Evolutionary conservation across 1,284 basidiomycete species (phyloP), one percentile per base, ranked within the genome.

Genomic region (Trichosporon inkin): DNA sequence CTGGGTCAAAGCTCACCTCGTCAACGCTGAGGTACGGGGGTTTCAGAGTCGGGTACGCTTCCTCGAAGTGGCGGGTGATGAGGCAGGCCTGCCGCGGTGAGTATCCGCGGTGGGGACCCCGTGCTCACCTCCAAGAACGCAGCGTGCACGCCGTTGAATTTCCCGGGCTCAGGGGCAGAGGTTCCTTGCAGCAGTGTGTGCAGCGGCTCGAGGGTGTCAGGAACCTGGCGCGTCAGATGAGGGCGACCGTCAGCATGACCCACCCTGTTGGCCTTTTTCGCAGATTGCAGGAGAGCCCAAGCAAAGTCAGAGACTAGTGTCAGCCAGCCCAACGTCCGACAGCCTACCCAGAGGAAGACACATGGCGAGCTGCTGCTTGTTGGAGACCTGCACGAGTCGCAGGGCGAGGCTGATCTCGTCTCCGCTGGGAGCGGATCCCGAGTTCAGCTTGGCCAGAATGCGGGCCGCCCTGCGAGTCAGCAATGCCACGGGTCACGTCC

Each of bases 51-150:
- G 32, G 37, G 17, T 39, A 49, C 1, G 44, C 57, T 5, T 22
- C 7, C 34, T 35, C 14, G 11, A 55, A 56, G 39, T 44, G 44
- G 20, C 39, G 63, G 36, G 49, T 63, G 38, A 17, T 67, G 49
- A 40, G 59, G 52, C 34, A 55, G 1, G 41, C 65, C 70, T 34
- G 51, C 51, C 7, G 65, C 7, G 65, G 60, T 57, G 58, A 70
- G 17, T 61, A 3, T 24, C 10, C 16, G 34, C 66, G 58, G 39
- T 60, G 67, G 3, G 60, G 5, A 61, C 59, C 65, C 20, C 6
- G 37, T 17, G 20, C 67, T 53, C 17, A 73, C 71, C 66, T 77
- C 74, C 37, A 76, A 67, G 51, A 69, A 70, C 24, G 65, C 73
- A 10, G 69, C 61, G 19, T 70, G 69, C 6, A 69, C 63, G n/a